Conservation (phyloP, 805 yeast genomes). For the Candida ulmi region DNA sequence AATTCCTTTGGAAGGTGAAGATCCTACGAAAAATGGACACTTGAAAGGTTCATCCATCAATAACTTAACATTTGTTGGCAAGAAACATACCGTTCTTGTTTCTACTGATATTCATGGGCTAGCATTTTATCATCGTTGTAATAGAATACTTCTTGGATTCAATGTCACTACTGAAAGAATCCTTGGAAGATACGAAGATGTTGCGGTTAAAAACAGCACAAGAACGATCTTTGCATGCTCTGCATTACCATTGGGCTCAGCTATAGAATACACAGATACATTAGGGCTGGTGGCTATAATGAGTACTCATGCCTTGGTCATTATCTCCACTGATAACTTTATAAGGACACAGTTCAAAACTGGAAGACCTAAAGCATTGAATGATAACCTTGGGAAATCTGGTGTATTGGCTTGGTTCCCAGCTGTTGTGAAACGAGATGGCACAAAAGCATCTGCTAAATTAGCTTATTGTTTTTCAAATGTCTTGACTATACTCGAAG, state of each 20-base stretch:
- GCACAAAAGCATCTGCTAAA: constrained; percentile 31
- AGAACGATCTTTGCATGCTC: constrained; percentile 36
- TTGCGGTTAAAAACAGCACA: constrained; percentile 8
- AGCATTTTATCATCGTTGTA: constrained; percentile 59
- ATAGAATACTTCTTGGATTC: constrained; percentile 49
- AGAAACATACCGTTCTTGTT: constrained; percentile 49
- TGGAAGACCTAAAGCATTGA: constrained; percentile 38
- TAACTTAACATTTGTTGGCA: constrained; percentile 42
- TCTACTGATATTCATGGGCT: constrained; percentile 53
- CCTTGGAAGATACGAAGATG: constrained; percentile 40
- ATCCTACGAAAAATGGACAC: constrained; percentile 28
- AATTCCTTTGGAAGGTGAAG: constrained; percentile 14
- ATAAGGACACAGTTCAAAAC: constrained; percentile 48
- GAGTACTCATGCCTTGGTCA: constrained; percentile 42
- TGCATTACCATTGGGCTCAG: constrained; percentile 57
- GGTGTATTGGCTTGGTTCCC: constrained; percentile 68
- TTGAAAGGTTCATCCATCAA: constrained; percentile 27
- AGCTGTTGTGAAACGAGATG: constrained; percentile 25
- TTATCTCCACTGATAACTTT: constrained; percentile 50
- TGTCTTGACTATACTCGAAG: constrained; percentile 48
- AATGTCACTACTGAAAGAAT: constrained; percentile 43
- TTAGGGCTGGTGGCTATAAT: constrained; percentile 58
- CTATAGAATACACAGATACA: constrained; percentile 46
- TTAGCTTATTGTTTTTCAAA: constrained; percentile 71
- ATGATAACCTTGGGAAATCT: constrained; percentile 25